Conservation (phyloP, 2,329 filamentous ascomycete genomes). For the Lomentospora prolificans region DNA sequence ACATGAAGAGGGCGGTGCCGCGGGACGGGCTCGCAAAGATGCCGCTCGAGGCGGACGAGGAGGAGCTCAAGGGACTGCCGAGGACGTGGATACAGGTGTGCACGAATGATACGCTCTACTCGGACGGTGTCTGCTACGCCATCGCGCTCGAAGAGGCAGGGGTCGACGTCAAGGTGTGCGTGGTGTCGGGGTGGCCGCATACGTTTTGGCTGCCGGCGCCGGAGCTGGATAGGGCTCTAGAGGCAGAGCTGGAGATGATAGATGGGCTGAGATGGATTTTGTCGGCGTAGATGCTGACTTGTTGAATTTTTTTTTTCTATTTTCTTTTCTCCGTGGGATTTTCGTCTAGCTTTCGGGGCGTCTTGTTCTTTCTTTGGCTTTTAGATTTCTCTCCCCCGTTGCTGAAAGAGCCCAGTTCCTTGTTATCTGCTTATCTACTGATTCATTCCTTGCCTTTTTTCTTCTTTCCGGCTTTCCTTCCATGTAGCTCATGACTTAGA, state of each 20-base stretch:
- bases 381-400: too few relatives aligned
- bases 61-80: constrained; percentile 23
- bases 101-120: constrained; percentile 41
- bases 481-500: too few relatives aligned
- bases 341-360: too few relatives aligned
- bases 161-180: constrained; percentile 29
- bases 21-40: constrained; percentile 29
- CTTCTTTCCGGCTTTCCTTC: too few relatives aligned
- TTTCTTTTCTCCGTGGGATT: neutral
- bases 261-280: constrained; percentile 29
- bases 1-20: constrained; percentile 23
- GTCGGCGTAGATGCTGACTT: neutral
- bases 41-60: constrained; percentile 27
- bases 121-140: constrained; percentile 40
- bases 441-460: too few relatives aligned
- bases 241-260: constrained; percentile 32
- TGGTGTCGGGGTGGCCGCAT: constrained; percentile 38
- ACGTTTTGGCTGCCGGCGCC: constrained; percentile 42
- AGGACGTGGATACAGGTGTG: constrained; percentile 39
- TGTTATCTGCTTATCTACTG: too few relatives aligned
- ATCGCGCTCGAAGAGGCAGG: constrained; percentile 28
- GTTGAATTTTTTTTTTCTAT: neutral
- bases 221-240: constrained; percentile 26
- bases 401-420: too few relatives aligned
- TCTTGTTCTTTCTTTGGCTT: too few relatives aligned